Base-by-base conservation (phyloP, 31 red algal genomes). In the Odonthalia washingtoniensis region DNA sequence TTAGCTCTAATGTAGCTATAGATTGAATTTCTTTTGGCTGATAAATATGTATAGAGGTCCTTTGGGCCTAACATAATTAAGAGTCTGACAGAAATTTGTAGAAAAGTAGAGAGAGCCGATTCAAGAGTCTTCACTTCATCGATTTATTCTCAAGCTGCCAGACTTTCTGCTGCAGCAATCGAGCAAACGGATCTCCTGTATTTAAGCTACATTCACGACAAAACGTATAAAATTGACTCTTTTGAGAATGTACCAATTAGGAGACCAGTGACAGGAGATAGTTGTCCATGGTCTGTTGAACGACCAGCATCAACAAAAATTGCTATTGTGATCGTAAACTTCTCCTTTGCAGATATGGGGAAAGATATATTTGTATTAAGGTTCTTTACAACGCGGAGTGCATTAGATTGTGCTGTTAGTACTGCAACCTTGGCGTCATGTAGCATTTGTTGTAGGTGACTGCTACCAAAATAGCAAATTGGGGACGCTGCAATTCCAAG, bases 341-440 rank as follows among this genome's bases (percentile, higher is more conserved):
- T 57, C 12, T 21, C 9, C 9, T 9, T 14, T 9, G 9, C 49
- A 57, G 49, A 57, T 14, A 21, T 21, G 49, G 49, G 49, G 28
- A 49, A 78, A 27, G 3, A 46, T 5, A 44, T 14, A 32, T 16
- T 30, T 27, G 75, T 78, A 4, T 44, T 44, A 2, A 40, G 75
- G 26, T 78, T 78, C 42, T 78, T 78, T 31, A 78, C 12, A 78
- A 46, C 40, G 45, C n/a, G n/a, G n/a, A n/a, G n/a, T n/a, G n/a
- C n/a, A n/a, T n/a, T n/a, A n/a, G n/a, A n/a, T n/a, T n/a, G 75
- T 21, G 21, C 9, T 14, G 49, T 9, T 14, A 57, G 49, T 14
- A 21, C 12, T 9, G 49, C 49, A 9, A 57, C 75, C 6, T 2
- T 34, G 9, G 36, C 75, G n/a, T 46, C 9, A 21, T 39, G 75